phyloP scores from a whole-genome alignment of 306 rosid genomes.

The Dryas alaskensis region DNA sequence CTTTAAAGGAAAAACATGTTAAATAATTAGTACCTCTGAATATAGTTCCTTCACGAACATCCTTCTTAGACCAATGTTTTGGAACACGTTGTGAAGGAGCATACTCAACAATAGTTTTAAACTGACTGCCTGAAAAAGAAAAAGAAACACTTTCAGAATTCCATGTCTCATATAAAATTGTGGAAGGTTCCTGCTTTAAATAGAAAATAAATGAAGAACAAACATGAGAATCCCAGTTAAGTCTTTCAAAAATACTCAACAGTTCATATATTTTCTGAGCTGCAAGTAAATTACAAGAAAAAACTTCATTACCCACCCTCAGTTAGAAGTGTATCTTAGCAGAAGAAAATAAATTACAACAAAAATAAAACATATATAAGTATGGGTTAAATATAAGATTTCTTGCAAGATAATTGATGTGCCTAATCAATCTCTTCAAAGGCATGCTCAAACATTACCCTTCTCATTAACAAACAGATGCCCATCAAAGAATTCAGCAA shows the following conservation, averaged over 20 bases:
- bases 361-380: background rate
- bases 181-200: background rate
- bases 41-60: constrained; percentile 74
- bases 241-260: constrained; percentile 10
- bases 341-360: background rate
- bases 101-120: constrained; percentile 64
- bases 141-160: constrained; percentile 10
- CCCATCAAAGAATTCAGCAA: constrained; percentile 64
- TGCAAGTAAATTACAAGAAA: constrained; percentile 6
- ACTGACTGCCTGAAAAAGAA: constrained; percentile 52
- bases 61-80: constrained; percentile 51
- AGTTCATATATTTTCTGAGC: background rate
- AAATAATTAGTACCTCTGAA: constrained; percentile 39
- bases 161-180: background rate
- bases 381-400: background rate
- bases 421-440: constrained; percentile 27
- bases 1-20: background rate
- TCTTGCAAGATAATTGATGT: constrained; percentile 17
- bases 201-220: constrained; percentile 2
- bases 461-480: constrained; percentile 72
- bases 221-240: constrained; percentile 9
- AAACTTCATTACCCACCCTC: constrained; percentile 4
- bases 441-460: constrained; percentile 38
- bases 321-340: background rate
- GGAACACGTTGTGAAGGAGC: constrained; percentile 84